A percentile compares a stretch with the other conserved stretches of the same genome.
Evolutionary conservation across 139 green algal genomes (phyloP).

Genomic region (Desmodesmus armatus): DNA sequence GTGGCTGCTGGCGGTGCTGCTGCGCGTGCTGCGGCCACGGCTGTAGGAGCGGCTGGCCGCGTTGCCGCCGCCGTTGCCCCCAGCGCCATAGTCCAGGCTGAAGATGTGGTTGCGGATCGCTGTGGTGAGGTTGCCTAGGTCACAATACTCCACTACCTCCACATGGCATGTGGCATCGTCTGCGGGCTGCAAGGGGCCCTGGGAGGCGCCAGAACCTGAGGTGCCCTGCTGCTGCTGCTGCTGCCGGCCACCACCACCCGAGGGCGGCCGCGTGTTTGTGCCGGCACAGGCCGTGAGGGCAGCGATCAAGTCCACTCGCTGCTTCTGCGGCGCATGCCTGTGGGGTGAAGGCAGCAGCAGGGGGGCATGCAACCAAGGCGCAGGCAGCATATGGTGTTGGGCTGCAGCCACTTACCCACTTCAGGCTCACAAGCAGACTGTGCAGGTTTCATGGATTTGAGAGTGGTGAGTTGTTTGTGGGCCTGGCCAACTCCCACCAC

Average conservation of each 20-base stretch:
- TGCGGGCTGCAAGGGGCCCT: too few species aligned
- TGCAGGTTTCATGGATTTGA: neutral
- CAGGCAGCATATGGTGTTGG: too few species aligned
- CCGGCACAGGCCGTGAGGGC: slow-evolving; percentile 7
- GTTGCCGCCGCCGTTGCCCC: neutral
- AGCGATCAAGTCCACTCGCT: slow-evolving; percentile 19
- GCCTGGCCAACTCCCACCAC: neutral
- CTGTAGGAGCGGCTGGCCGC: neutral
- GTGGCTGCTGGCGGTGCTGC: neutral
- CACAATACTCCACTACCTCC: slow-evolving; percentile 75
- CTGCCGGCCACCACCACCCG: neutral
- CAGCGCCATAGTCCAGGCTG: neutral
- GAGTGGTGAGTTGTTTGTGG: too few species aligned
- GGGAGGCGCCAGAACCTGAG: neutral
- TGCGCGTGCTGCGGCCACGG: neutral
- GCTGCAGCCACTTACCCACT: too few species aligned
- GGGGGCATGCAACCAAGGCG: neutral
- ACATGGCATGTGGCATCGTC: slow-evolving; percentile 64
- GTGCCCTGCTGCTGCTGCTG: neutral
- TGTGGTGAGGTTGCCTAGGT: slow-evolving; percentile 67
- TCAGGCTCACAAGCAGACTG: too few species aligned
- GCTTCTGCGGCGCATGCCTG: slow-evolving; percentile 7
- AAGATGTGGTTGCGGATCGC: slow-evolving; percentile 67
- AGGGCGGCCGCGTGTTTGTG: neutral
- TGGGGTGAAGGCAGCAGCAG: neutral